Percentiles rank a stretch among this genome's conserved stretches.
These are phyloP conservation scores for Stachybotrys chartarum DNA, from an alignment of 2,329 filamentous ascomycete species.

Conservation along the genomic window DNA sequence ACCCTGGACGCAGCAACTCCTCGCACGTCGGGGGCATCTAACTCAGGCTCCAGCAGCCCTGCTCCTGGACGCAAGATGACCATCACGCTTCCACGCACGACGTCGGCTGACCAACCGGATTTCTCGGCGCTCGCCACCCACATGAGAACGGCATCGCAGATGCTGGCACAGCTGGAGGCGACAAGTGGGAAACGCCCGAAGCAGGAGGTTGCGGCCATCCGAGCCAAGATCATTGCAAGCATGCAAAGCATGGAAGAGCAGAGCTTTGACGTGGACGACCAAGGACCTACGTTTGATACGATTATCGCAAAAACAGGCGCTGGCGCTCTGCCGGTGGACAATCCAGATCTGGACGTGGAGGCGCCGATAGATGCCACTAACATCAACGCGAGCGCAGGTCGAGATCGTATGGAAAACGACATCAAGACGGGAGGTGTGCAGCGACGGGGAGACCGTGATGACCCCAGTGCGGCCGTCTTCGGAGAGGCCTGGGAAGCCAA, in stretches of 20 bases:
- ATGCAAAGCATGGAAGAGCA: slow-evolving; percentile 86
- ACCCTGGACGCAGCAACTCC: slow-evolving; percentile 57
- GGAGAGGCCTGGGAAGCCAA: slow-evolving; percentile 82
- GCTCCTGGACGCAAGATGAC: slow-evolving; percentile 53
- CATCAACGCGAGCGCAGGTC: slow-evolving; percentile 64
- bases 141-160: slow-evolving; percentile 81
- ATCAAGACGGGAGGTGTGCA: slow-evolving; percentile 79
- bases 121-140: slow-evolving; percentile 78
- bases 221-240: slow-evolving; percentile 80
- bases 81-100: slow-evolving; percentile 46
- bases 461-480: slow-evolving; percentile 79
- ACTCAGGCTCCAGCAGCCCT: slow-evolving; percentile 63
- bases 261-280: slow-evolving; percentile 70
- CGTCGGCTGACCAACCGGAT: slow-evolving; percentile 63
- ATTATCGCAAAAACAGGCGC: slow-evolving; percentile 70
- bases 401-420: slow-evolving; percentile 83
- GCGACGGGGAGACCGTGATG: slow-evolving; percentile 73
- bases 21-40: slow-evolving; percentile 60
- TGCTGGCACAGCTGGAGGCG: slow-evolving; percentile 76
- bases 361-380: slow-evolving; percentile 37
- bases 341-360: slow-evolving; percentile 50
- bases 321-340: slow-evolving; percentile 27
- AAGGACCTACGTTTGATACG: slow-evolving; percentile 69
- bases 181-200: slow-evolving; percentile 74
- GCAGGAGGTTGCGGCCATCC: slow-evolving; percentile 74